Conservation (phyloP, 768 basidiomycete genomes). For the Rhizopogon vesiculosus region DNA sequence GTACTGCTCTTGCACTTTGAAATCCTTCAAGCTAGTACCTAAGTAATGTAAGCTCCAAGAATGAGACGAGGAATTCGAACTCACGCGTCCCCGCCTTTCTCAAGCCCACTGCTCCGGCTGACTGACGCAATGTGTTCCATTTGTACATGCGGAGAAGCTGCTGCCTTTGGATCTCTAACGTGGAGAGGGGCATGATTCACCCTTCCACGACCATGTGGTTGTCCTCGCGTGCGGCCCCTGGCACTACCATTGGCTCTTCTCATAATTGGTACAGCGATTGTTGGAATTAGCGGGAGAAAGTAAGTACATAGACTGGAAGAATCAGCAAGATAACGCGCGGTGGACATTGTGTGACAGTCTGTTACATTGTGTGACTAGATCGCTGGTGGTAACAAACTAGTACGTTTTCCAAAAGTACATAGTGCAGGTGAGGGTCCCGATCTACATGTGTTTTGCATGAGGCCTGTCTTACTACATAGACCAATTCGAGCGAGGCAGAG, state of each 20-base stretch:
- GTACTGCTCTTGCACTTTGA: conserved; percentile 61
- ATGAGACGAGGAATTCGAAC: conserved; percentile 17
- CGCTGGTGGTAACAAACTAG: too few relatives aligned
- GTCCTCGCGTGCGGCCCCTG: background rate
- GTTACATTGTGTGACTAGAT: too few relatives aligned
- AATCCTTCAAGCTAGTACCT: conserved; percentile 55
- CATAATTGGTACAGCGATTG: background rate
- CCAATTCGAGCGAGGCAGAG: too few relatives aligned
- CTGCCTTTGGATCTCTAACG: background rate
- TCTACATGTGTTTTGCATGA: too few relatives aligned
- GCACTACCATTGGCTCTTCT: background rate
- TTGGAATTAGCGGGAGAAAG: background rate
- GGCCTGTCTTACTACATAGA: too few relatives aligned
- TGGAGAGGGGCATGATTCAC: background rate
- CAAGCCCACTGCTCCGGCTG: conserved; percentile 72
- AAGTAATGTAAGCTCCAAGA: conserved; percentile 7
- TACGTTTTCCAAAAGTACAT: too few relatives aligned
- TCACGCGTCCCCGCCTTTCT: conserved; percentile 73
- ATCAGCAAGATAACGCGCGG: too few relatives aligned
- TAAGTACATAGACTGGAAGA: too few relatives aligned
- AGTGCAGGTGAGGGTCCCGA: too few relatives aligned
- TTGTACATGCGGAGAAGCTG: conserved; percentile 11
- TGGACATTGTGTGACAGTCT: too few relatives aligned
- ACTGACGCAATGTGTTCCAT: conserved; percentile 71
- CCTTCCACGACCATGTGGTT: background rate